phyloP scores from a whole-genome alignment of 2,329 filamentous ascomycete species.

The Colletotrichum sp. region DNA sequence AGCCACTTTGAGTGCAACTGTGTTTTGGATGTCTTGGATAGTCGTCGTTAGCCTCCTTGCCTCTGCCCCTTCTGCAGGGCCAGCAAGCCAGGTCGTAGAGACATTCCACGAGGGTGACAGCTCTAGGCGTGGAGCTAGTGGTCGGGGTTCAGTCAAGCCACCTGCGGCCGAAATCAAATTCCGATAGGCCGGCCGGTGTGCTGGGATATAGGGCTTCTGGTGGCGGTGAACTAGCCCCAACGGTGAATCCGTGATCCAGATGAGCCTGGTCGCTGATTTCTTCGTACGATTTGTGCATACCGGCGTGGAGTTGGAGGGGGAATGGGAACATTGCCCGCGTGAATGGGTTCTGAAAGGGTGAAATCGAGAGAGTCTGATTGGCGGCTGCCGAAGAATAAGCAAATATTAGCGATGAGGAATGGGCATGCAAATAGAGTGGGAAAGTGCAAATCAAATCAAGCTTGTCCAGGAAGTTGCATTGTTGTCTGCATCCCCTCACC shows the following conservation, averaged over 20 bases:
- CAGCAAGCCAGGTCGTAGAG: background rate
- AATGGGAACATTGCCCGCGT: background rate
- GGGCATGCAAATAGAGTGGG: background rate
- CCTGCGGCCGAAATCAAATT: background rate
- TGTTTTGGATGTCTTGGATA: background rate
- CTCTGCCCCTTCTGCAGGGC: background rate
- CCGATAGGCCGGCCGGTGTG: background rate
- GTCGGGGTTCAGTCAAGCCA: background rate
- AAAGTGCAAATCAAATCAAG: background rate
- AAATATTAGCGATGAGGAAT: background rate
- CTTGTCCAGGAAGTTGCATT: background rate
- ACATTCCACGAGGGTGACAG: background rate
- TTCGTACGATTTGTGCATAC: slow-evolving; percentile 13
- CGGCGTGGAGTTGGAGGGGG: background rate
- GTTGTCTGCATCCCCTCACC: background rate
- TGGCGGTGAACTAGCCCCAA: background rate
- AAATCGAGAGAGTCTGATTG: background rate
- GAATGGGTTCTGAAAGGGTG: background rate
- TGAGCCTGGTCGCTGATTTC: background rate
- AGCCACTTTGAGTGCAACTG: background rate
- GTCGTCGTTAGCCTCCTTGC: background rate
- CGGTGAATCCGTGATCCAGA: background rate
- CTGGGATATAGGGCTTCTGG: background rate
- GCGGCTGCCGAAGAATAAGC: background rate
- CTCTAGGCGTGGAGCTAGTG: background rate